phyloP scores from a whole-genome alignment of 2,329 filamentous ascomycete genomes.

The Teratosphaeria pseudoeucalypti region DNA sequence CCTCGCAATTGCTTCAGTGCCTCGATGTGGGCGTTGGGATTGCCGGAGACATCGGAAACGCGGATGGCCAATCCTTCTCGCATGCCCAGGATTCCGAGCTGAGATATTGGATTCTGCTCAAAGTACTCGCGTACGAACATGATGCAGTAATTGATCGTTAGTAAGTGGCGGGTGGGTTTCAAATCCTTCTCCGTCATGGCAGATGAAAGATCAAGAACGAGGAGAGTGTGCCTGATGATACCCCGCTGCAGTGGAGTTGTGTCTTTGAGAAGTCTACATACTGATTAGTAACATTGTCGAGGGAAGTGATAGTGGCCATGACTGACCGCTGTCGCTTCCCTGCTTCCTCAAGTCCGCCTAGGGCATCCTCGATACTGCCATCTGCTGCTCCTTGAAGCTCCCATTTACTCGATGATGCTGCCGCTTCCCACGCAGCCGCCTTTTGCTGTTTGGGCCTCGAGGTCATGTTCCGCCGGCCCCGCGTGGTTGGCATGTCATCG shows the following conservation, averaged over 20 bases:
- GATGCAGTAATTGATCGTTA: constrained; percentile 71
- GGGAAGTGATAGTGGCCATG: constrained; percentile 1
- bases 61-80: constrained; percentile 78
- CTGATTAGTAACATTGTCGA: neutral
- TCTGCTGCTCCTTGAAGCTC: constrained; percentile 25
- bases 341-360: constrained; percentile 28
- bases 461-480: constrained; percentile 11
- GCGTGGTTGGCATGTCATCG: constrained; percentile 7
- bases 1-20: constrained; percentile 50
- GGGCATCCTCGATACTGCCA: constrained; percentile 24
- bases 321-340: constrained; percentile 23
- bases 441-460: constrained; percentile 19
- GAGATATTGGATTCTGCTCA: constrained; percentile 96
- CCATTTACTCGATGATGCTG: constrained; percentile 20
- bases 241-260: constrained; percentile 92
- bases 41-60: constrained; percentile 83
- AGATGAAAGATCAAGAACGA: constrained; percentile 83
- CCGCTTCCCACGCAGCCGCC: constrained; percentile 25
- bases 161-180: constrained; percentile 72
- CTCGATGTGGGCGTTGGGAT: constrained; percentile 77
- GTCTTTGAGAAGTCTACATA: constrained; percentile 65
- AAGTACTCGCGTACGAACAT: constrained; percentile 93
- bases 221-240: constrained; percentile 90
- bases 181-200: constrained; percentile 95
- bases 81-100: constrained; percentile 88